Base-by-base conservation (phyloP, 2,329 filamentous ascomycete species). In the Tolypocladium capitatum region DNA sequence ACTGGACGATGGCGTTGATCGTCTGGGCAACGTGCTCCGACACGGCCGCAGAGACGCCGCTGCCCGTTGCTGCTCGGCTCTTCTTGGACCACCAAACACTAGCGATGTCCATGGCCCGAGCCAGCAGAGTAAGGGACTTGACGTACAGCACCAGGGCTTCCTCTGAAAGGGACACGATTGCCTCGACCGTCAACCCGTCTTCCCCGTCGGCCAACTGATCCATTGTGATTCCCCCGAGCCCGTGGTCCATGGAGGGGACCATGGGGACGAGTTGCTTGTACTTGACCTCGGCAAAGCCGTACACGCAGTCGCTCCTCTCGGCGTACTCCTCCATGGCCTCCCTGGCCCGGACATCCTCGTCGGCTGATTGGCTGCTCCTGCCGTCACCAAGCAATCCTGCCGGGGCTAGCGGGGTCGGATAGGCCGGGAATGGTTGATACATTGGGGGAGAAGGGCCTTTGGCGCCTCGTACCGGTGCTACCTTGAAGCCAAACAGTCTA, bases 281-380 rank as follows among this genome's bases (percentile, higher is more conserved):
- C 66, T 98, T 98, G 60, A 98, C 91, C 67, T 98, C 91, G 6
- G 92, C 92, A 65, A 98, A 97, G 3, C 91, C 90, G 63, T 90
- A 98, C 3, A 98, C 90, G 42, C 96, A 92, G 63, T 98, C 90
- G 60, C 90, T 96, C 35, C 90, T 78, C 31, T 89, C 92, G 2
- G 92, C 92, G 53, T 87, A 84, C 57, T 97, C 90, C 63, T 98
- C 91, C 49, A 97, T 89, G 41, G 80, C 76, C 58, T 89, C 84
- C 2, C 91, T 81, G 36, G 86, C 81, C 53, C 78, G 80, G 16
- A 76, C 73, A 60, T 97, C 92, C 59, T 96, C 90, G 53, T 96
- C 89, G 18, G 56, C 61, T 20, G 80, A 68, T 3, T 76, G 74
- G 4, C 70, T 65, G 33, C 70, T 74, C 20, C 75, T 72, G 11